Evolutionary conservation across 108 stramenopile species (phyloP), one percentile per base, ranked within the genome.

Genomic region (Asterionellopsis glacialis): DNA sequence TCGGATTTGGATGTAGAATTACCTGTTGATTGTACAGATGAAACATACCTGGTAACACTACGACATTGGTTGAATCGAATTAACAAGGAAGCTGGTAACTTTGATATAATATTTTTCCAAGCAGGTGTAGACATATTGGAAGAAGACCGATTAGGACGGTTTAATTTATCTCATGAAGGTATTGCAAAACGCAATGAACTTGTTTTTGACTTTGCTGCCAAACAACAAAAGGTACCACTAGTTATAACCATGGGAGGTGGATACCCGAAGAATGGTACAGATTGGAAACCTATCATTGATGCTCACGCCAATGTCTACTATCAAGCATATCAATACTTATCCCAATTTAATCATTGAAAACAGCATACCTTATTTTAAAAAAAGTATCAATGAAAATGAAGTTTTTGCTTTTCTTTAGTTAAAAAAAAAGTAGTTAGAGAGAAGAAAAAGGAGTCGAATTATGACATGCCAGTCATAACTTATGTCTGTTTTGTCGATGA

Each of bases 201-300:
- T 22, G 75, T 94, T 6, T 89, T 72, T 62, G 74, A 81, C 6
- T 79, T 77, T 73, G 79, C 65, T 14, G 0, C 51, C 12, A 33
- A 57, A 42, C 45, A 62, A 40, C 51, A 76, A 65, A 63, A 80
- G 19, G 42, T 79, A 7, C 86, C 87, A 11, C 51, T 90, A 13
- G 78, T 89, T 0, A 87, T 94, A 61, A 74, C 69, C 21, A 94
- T 94, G 93, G 93, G 93, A 23, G 93, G 93, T 39, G 93, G 93
- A 15, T 94, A 94, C 67, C 93, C 93, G 0, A 59, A 65, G 44
- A 60, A 65, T 12, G 26, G 45, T 15, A 55, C 25, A 19, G 70
- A 81, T 47, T 88, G 90, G 87, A 27, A 59, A 42, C 79, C 87
- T 0, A 87, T 88, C 57, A 49, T 92, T 6, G 72, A 81, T 9